Percentiles rank a stretch among this genome's conserved stretches.
Conservation (phyloP, 345 rosid species). For the Camelina hispida region DNA sequence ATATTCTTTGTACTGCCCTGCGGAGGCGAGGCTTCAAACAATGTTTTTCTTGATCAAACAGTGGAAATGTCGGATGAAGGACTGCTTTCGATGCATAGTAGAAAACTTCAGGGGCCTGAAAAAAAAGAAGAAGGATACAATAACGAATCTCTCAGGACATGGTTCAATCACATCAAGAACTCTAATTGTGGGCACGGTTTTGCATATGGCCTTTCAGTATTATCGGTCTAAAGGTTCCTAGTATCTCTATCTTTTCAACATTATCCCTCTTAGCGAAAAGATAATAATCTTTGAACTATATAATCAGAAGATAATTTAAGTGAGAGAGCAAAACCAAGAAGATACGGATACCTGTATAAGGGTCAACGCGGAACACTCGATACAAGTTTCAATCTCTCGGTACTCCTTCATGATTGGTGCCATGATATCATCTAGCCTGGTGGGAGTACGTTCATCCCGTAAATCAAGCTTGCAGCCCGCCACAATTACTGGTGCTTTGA, state of each 20-base stretch:
- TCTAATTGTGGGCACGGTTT: not conserved
- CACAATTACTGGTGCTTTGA: conserved; percentile 76
- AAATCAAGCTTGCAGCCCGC: conserved; percentile 93
- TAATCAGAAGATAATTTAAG: not conserved
- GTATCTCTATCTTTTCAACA: not conserved
- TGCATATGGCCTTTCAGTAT: not conserved
- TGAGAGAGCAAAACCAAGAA: not conserved
- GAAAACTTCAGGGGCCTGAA: conserved; percentile 87
- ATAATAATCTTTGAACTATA: not conserved
- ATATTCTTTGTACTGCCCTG: conserved; percentile 79
- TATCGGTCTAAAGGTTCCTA: not conserved
- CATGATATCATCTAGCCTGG: conserved; percentile 70
- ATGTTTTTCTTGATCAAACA: conserved; percentile 81
- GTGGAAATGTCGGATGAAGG: conserved; percentile 79
- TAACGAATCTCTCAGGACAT: not conserved
- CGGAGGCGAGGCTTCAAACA: conserved; percentile 68
- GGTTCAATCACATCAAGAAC: conserved; percentile 13
- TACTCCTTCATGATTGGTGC: conserved; percentile 79
- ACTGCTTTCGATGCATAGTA: conserved; percentile 82
- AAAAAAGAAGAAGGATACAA: conserved; percentile 1
- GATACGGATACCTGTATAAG: conserved; percentile 64
- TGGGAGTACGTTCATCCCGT: conserved; percentile 60
- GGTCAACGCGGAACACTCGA: conserved; percentile 83
- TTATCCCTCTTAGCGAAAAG: not conserved
- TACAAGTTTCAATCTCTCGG: conserved; percentile 85